Conservation (phyloP, 2,329 filamentous ascomycete genomes). For the Penicillium palitans region DNA sequence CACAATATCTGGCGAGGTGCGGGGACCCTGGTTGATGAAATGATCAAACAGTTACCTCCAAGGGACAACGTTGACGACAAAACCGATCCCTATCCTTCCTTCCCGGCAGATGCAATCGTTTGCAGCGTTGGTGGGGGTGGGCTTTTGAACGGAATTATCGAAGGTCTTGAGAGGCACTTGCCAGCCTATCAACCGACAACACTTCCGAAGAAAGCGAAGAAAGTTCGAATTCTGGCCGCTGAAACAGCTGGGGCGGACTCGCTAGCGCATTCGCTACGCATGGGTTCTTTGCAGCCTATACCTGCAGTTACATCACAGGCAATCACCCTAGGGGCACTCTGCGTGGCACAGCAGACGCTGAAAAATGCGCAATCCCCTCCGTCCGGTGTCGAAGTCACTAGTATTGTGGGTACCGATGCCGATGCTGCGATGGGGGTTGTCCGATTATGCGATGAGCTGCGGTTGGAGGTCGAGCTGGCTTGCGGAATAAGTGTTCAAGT, state of each 20-base stretch:
- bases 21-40: conserved; percentile 38
- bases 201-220: background rate
- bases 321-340: conserved; percentile 66
- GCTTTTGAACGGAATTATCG: conserved; percentile 70
- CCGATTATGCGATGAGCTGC: conserved; percentile 73
- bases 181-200: background rate
- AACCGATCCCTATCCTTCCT: conserved; percentile 6
- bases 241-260: conserved; percentile 74
- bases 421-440: conserved; percentile 75
- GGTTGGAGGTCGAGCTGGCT: conserved; percentile 74
- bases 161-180: conserved; percentile 54
- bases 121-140: conserved; percentile 79
- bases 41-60: conserved; percentile 36
- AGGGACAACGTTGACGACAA: conserved; percentile 6
- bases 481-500: conserved; percentile 73
- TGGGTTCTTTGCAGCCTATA: conserved; percentile 58
- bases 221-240: conserved; percentile 60
- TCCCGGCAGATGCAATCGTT: conserved; percentile 66
- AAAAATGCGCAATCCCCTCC: conserved; percentile 55
- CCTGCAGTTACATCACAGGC: conserved; percentile 71
- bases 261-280: conserved; percentile 60
- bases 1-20: conserved; percentile 40
- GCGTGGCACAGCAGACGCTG: conserved; percentile 65
- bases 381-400: conserved; percentile 49
- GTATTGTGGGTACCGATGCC: conserved; percentile 66